phyloP scores from a whole-genome alignment of 2,329 filamentous ascomycete genomes.

The Pseudogymnoascus sp. region DNA sequence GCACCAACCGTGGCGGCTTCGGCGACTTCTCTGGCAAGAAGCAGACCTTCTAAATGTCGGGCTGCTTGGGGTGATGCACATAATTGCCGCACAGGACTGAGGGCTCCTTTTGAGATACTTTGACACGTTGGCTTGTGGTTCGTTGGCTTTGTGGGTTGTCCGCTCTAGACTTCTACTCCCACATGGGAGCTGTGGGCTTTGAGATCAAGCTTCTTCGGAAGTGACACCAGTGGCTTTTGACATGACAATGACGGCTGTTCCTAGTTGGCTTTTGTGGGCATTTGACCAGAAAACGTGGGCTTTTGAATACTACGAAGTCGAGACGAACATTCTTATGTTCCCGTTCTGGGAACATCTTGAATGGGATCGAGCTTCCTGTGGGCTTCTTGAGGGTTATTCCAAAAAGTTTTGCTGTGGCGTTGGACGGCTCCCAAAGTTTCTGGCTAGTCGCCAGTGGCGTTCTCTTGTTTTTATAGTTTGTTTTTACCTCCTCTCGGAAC shows the following conservation, averaged over 20 bases:
- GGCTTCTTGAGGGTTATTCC: slow-evolving; percentile 20
- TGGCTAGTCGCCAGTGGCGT: slow-evolving; percentile 9
- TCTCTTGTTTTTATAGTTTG: not conserved
- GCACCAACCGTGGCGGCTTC: slow-evolving; percentile 46
- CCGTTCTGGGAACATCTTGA: slow-evolving; percentile 18
- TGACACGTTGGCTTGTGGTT: slow-evolving; percentile 23
- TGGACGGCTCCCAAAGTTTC: not conserved
- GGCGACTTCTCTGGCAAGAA: slow-evolving; percentile 50
- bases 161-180: slow-evolving; percentile 29
- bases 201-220: slow-evolving; percentile 21
- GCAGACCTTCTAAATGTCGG: slow-evolving; percentile 34
- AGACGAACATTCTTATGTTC: slow-evolving; percentile 26
- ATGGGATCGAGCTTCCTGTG: slow-evolving; percentile 28
- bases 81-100: slow-evolving; percentile 19
- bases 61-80: slow-evolving; percentile 1
- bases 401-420: slow-evolving; percentile 14
- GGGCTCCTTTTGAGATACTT: slow-evolving; percentile 14
- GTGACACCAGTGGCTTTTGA: slow-evolving; percentile 22
- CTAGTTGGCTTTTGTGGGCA: slow-evolving; percentile 20
- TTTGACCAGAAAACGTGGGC: slow-evolving; percentile 20
- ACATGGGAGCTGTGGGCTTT: slow-evolving; percentile 29
- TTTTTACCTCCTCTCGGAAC: not conserved
- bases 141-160: slow-evolving; percentile 30
- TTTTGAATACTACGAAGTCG: slow-evolving; percentile 26
- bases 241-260: slow-evolving; percentile 20